These are phyloP conservation scores for Colletotrichum nymphaeae DNA, from an alignment of 2,329 filamentous ascomycete genomes.

Conservation along the genomic window DNA sequence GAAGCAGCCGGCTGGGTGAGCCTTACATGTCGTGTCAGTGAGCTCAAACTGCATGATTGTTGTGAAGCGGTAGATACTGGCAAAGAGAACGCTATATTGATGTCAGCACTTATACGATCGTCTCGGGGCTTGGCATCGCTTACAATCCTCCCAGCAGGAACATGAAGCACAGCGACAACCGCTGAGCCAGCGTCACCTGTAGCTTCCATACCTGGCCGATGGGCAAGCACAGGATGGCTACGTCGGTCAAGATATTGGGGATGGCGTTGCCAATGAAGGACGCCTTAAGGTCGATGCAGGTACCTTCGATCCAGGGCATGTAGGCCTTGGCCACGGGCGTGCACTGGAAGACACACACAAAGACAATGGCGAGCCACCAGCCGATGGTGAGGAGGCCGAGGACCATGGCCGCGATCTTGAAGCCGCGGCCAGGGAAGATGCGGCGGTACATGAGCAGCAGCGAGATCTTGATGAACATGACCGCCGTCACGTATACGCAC, in stretches of 20 bases:
- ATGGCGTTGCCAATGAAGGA: slow-evolving; percentile 57
- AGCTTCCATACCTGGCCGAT: slow-evolving; percentile 44
- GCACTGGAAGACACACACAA: slow-evolving; percentile 53
- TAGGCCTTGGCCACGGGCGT: slow-evolving; percentile 50
- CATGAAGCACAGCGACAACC: slow-evolving; percentile 41
- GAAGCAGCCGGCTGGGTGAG: background rate
- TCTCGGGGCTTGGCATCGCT: slow-evolving; percentile 25
- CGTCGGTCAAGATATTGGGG: slow-evolving; percentile 53
- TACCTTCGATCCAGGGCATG: slow-evolving; percentile 45
- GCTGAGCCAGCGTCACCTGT: slow-evolving; percentile 39
- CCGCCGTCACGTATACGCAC: slow-evolving; percentile 27
- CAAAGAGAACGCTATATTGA: slow-evolving; percentile 9
- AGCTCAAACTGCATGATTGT: slow-evolving; percentile 44
- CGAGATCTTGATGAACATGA: slow-evolving; percentile 34
- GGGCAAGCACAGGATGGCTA: slow-evolving; percentile 45
- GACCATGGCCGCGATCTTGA: slow-evolving; percentile 25
- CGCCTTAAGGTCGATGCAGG: slow-evolving; percentile 52
- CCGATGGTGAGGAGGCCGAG: slow-evolving; percentile 29
- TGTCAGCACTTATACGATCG: background rate
- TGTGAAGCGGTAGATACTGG: slow-evolving; percentile 42
- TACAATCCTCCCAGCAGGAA: slow-evolving; percentile 49
- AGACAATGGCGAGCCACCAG: slow-evolving; percentile 36
- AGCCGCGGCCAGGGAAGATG: slow-evolving; percentile 27
- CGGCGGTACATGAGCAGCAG: slow-evolving; percentile 34
- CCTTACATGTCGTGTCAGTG: slow-evolving; percentile 39